Conservation (phyloP, 2,329 filamentous ascomycete species). For the Arthrobotrys iridis region DNA sequence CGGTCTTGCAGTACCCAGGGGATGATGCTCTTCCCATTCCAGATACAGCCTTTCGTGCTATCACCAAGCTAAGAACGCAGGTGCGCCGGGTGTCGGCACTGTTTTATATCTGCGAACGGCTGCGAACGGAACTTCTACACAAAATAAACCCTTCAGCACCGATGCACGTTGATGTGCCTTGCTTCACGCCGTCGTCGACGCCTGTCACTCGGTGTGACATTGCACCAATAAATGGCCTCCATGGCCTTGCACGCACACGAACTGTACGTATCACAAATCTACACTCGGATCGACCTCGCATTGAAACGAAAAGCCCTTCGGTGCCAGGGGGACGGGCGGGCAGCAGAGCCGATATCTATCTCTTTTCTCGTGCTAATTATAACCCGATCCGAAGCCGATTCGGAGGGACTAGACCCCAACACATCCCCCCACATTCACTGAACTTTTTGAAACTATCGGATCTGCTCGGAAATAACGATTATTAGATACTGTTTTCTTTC, state of each 20-base stretch:
- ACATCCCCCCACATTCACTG: slow-evolving; percentile 22
- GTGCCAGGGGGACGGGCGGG: slow-evolving; percentile 16
- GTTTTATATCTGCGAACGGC: background rate
- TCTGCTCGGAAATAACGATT: slow-evolving; percentile 13
- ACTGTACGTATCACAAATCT: slow-evolving; percentile 18
- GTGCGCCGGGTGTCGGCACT: background rate
- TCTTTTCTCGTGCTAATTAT: slow-evolving; percentile 21
- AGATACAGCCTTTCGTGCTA: background rate
- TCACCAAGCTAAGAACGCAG: background rate
- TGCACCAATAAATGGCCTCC: background rate
- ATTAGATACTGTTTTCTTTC: background rate
- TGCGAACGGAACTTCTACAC: background rate
- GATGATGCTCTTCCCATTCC: slow-evolving; percentile 18
- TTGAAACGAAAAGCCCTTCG: slow-evolving; percentile 12
- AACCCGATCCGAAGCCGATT: background rate
- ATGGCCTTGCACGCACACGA: slow-evolving; percentile 6
- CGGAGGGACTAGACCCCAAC: slow-evolving; percentile 28
- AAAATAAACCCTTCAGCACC: background rate
- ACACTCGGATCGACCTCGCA: slow-evolving; percentile 1
- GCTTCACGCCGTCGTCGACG: slow-evolving; percentile 23
- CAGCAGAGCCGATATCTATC: background rate
- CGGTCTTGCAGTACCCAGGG: background rate
- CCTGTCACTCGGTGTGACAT: slow-evolving; percentile 2
- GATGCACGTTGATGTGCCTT: background rate
- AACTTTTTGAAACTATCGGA: background rate